Evolutionary conservation across 306 rosid species (phyloP), one percentile per base, ranked within the genome.

Genomic region (Citrullus colocynthis): DNA sequence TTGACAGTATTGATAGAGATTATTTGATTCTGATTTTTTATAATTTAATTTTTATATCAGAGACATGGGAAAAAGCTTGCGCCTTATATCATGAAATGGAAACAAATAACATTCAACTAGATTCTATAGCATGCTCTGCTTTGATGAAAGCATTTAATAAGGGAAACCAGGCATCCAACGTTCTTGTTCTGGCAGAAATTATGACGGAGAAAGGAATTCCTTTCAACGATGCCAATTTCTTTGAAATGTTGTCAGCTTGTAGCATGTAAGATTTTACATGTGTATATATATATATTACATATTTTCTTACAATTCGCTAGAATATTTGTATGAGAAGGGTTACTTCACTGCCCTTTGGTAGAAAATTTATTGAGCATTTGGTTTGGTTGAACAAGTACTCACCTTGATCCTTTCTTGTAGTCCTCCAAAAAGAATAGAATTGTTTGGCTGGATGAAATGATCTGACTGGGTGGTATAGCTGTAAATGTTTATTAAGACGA

Each of bases 161-260:
- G 89, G 95, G 93, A 84, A 96, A 92, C 72, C 89, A 89, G 70
- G 90, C 96, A 15, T 81, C 91, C 83, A 90, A 85, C 85, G 97
- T 91, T 86, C 86, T 92, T 57, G 59, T 51, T 80, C 88, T 94
- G 74, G 95, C 95, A 76, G 85, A 92, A 76, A 80, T 80, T 41
- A 92, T 94, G 98, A 89, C 76, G 87, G 92, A 88, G 82, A 87
- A 89, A 78, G 92, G 85, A 52, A 88, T 94, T 75, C 93, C 95
- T 41, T 89, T 88, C 78, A 88, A 73, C 51, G 96, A 92, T 85
- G 84, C 96, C 81, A 86, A 87, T 81, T 85, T 82, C 86, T 94
- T 91, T 70, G 98, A 94, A 85, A 81, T 94, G 88, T 83, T 92
- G 87, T 92, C 93, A 37, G 96, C 98, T 48, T 94, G 98, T 86